These are phyloP conservation scores for Backusella morwellensis DNA, from an alignment of 192 early-diverging fungal genomes.

Conservation along the genomic window DNA sequence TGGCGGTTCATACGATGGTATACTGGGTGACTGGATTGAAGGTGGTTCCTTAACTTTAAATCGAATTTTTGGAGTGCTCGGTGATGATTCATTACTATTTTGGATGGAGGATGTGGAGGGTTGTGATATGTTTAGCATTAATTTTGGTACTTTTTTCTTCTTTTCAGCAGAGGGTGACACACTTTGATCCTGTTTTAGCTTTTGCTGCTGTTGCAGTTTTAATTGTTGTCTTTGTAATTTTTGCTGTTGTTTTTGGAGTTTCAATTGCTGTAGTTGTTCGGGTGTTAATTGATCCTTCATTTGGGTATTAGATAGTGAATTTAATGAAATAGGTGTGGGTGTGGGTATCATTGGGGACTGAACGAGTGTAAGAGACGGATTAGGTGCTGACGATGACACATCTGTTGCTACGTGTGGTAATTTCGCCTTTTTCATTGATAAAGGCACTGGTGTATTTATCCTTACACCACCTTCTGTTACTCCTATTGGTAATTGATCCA, in stretches of 20 bases:
- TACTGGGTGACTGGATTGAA: neutral
- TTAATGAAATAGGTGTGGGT: neutral
- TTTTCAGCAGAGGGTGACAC: neutral
- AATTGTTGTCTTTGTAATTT: constrained; percentile 9
- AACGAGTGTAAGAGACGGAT: neutral
- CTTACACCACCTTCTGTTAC: too few relatives aligned
- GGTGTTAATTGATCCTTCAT: neutral
- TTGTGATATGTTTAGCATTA: constrained; percentile 20
- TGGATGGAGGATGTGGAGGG: neutral
- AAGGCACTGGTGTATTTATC: neutral
- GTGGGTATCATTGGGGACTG: neutral
- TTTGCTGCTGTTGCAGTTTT: constrained; percentile 1
- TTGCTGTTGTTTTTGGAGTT: constrained; percentile 7
- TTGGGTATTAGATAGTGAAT: neutral
- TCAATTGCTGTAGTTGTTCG: neutral
- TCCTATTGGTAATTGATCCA: neutral
- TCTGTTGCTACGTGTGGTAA: neutral
- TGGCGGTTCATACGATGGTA: neutral
- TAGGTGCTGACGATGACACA: neutral
- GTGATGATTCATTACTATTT: neutral
- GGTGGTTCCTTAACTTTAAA: constrained; percentile 34
- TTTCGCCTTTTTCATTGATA: neutral
- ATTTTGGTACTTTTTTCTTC: constrained; percentile 12
- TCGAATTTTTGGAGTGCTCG: constrained; percentile 36
- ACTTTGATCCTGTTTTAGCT: neutral